These are phyloP conservation scores for Colletotrichum cordylinicola DNA, from an alignment of 2,329 filamentous ascomycete species.

Conservation along the genomic window DNA sequence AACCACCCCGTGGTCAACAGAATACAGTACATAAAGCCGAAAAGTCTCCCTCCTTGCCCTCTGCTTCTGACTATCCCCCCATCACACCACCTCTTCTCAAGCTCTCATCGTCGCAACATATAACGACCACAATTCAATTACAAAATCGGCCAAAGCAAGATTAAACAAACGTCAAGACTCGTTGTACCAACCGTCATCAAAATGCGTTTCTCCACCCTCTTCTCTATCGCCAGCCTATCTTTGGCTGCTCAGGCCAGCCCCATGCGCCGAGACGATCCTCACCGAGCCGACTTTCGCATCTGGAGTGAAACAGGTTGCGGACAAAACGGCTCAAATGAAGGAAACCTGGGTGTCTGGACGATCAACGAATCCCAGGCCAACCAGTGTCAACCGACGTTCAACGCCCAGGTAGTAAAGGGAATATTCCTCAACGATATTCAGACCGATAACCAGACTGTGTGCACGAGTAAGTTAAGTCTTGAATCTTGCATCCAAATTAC, in stretches of 20 bases:
- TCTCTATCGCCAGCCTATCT: not conserved
- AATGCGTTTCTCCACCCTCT: not conserved
- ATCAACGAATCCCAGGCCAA: not conserved
- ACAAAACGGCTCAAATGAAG: not conserved
- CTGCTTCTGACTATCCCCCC: not conserved
- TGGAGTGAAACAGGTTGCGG: conserved; percentile 6
- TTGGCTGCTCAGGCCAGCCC: not conserved
- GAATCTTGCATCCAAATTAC: not conserved
- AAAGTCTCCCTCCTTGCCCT: not conserved
- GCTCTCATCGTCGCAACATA: not conserved
- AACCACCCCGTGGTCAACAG: not conserved
- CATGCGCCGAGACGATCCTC: not conserved
- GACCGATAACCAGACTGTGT: not conserved
- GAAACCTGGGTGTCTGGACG: conserved; percentile 8
- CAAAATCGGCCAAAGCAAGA: not conserved
- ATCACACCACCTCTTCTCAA: not conserved
- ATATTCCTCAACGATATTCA: not conserved
- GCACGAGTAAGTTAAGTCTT: not conserved
- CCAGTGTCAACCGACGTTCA: not conserved
- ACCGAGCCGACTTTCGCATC: not conserved
- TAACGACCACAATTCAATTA: not conserved
- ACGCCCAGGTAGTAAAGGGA: not conserved
- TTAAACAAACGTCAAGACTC: not conserved
- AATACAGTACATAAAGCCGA: not conserved
- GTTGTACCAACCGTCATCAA: not conserved